Evolutionary conservation across 106 monocot genomes (phyloP).

Genomic region (Apostasia shenzhenica): DNA sequence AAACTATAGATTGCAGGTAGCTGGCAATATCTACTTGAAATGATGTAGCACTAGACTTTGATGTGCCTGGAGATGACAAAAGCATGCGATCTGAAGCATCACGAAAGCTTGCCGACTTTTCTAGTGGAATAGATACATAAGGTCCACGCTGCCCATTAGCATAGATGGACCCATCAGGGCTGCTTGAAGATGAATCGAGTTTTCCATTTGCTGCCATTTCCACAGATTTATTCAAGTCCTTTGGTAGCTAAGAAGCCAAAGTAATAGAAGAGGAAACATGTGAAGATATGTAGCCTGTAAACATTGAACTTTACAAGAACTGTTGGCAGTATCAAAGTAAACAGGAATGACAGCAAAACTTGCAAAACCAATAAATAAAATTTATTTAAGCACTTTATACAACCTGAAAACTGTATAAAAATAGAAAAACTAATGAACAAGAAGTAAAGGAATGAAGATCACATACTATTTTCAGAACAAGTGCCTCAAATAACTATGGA

Average conservation of each 20-base stretch:
- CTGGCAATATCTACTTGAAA: slow-evolving; percentile 21
- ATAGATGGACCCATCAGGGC: slow-evolving; percentile 35
- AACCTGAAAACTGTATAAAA: too few relatives aligned
- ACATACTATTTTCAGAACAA: too few relatives aligned
- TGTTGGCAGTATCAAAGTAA: background rate
- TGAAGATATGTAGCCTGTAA: background rate
- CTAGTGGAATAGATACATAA: slow-evolving; percentile 19
- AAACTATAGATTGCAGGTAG: slow-evolving; percentile 32
- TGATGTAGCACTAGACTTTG: slow-evolving; percentile 15
- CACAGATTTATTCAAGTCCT: background rate
- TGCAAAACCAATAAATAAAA: slow-evolving; percentile 1
- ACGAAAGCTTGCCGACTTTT: slow-evolving; percentile 48
- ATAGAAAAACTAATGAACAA: background rate
- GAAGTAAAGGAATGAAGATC: background rate
- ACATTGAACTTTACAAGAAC: background rate
- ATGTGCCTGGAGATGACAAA: slow-evolving; percentile 15
- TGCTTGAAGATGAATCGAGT: slow-evolving; percentile 33
- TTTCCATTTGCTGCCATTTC: slow-evolving; percentile 41
- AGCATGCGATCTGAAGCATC: slow-evolving; percentile 27
- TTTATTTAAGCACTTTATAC: background rate
- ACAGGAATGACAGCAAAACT: background rate
- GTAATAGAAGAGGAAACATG: background rate
- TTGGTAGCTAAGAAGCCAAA: background rate
- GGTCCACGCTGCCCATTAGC: slow-evolving; percentile 27
- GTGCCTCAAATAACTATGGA: too few relatives aligned